Conservation (phyloP, 1,284 basidiomycete species). For the Exsudoporus floridanus region DNA sequence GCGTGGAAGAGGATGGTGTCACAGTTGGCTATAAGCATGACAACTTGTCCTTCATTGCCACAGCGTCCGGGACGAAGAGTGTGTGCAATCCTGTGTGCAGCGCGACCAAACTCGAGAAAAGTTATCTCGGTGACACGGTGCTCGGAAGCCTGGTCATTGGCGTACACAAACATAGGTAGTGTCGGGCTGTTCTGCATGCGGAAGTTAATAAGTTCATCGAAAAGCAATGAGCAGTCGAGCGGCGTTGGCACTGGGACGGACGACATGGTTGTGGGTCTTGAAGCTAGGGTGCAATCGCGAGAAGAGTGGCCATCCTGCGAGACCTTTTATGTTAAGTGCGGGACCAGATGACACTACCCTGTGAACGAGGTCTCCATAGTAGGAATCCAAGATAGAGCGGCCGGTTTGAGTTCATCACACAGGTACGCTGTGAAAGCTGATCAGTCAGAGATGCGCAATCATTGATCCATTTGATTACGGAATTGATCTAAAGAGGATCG, state of each 20-base stretch:
- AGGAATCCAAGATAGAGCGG: background rate
- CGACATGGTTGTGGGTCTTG: background rate
- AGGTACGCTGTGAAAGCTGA: too few species aligned
- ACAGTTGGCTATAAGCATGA: slow-evolving; percentile 31
- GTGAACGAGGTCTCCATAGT: background rate
- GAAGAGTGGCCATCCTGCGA: background rate
- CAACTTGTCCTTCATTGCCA: slow-evolving; percentile 22
- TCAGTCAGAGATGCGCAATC: too few species aligned
- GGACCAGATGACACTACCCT: too few species aligned
- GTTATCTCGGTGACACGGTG: slow-evolving; percentile 14
- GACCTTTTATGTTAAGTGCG: background rate
- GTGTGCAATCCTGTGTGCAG: slow-evolving; percentile 28
- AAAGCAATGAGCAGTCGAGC: slow-evolving; percentile 13
- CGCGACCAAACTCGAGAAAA: slow-evolving; percentile 29
- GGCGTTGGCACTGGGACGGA: background rate
- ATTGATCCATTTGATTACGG: background rate
- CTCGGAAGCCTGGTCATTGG: slow-evolving; percentile 7
- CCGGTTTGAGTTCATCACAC: background rate
- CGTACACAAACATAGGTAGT: slow-evolving; percentile 16
- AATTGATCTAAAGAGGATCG: background rate
- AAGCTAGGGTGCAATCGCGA: background rate
- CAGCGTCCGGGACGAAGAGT: slow-evolving; percentile 14
- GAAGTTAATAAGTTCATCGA: slow-evolving; percentile 17
- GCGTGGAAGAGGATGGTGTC: slow-evolving; percentile 33
- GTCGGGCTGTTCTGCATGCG: slow-evolving; percentile 20